Evolutionary conservation across 306 rosid genomes (phyloP).

Genomic region (Casuarina equisetifolia): DNA sequence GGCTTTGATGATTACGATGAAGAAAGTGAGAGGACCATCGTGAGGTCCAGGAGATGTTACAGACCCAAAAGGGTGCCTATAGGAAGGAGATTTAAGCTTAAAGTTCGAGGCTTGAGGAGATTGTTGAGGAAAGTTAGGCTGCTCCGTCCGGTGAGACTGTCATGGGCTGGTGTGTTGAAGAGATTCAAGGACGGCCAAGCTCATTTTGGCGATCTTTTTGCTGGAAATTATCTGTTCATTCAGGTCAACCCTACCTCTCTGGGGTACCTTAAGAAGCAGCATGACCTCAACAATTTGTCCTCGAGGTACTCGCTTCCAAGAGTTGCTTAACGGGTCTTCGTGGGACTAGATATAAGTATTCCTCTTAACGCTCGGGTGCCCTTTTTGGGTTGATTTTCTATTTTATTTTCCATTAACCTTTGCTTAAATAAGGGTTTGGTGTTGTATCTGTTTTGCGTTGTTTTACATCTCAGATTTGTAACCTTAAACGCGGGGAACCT

Average conservation of each 20-base stretch:
- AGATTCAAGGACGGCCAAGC: conserved; percentile 61
- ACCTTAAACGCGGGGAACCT: too few species aligned
- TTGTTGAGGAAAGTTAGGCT: conserved; percentile 50
- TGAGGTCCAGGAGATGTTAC: conserved; percentile 45
- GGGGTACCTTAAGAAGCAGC: conserved; percentile 33
- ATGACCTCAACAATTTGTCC: conserved; percentile 9
- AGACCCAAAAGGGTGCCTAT: conserved; percentile 41
- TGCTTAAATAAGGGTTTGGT: too few species aligned
- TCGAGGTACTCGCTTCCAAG: conserved; percentile 31
- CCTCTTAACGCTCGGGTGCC: too few species aligned
- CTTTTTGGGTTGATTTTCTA: too few species aligned
- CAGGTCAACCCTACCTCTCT: conserved; percentile 63
- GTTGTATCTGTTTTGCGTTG: too few species aligned
- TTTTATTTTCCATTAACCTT: too few species aligned
- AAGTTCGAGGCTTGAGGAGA: conserved; percentile 60
- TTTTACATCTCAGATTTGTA: too few species aligned
- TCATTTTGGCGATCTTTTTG: conserved; percentile 76
- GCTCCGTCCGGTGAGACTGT: conserved; percentile 42
- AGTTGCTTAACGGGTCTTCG: conserved; percentile 17
- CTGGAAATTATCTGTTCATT: conserved; percentile 77
- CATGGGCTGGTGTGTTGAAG: conserved; percentile 42
- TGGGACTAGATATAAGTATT: too few species aligned
- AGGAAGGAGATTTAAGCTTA: conserved; percentile 58
- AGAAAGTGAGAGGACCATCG: conserved; percentile 14
- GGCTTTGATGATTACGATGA: conserved; percentile 27